These are phyloP conservation scores for Nidularia pulvinata DNA, from an alignment of 768 basidiomycete genomes.

Conservation along the genomic window DNA sequence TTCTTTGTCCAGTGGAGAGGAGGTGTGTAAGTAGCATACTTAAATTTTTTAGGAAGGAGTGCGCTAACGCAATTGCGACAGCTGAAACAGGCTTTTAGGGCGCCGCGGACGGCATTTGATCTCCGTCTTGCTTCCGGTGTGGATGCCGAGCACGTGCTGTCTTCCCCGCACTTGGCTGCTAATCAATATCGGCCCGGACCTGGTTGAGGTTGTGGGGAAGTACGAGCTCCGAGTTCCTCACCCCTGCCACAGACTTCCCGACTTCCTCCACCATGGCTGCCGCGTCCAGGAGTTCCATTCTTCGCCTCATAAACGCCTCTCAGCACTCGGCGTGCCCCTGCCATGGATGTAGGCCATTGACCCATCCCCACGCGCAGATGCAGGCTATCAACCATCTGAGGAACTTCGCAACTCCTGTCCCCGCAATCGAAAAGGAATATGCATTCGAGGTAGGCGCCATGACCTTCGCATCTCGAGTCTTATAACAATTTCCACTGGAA, in stretches of 20 bases:
- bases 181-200: too few relatives aligned
- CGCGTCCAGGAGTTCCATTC: constrained; percentile 58
- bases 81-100: too few relatives aligned
- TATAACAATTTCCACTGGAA: not conserved
- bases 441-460: constrained; percentile 73
- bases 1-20: too few relatives aligned
- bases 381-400: constrained; percentile 63
- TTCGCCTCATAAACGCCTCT: constrained; percentile 74
- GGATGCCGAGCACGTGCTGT: not conserved
- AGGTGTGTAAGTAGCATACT: too few relatives aligned
- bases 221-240: not conserved
- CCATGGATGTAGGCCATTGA: constrained; percentile 58
- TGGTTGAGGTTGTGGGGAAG: not conserved
- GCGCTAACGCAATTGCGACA: too few relatives aligned
- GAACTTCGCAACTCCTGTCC: constrained; percentile 77
- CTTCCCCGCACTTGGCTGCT: not conserved
- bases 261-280: constrained; percentile 32
- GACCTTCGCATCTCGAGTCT: not conserved
- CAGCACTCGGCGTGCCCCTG: constrained; percentile 81
- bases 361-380: constrained; percentile 37
- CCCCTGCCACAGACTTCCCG: constrained; percentile 1
- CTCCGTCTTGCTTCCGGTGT: too few relatives aligned
- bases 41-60: too few relatives aligned
- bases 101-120: too few relatives aligned
- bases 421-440: constrained; percentile 78